Conservation (phyloP, 306 rosid genomes). For the Biancaea sappan region DNA sequence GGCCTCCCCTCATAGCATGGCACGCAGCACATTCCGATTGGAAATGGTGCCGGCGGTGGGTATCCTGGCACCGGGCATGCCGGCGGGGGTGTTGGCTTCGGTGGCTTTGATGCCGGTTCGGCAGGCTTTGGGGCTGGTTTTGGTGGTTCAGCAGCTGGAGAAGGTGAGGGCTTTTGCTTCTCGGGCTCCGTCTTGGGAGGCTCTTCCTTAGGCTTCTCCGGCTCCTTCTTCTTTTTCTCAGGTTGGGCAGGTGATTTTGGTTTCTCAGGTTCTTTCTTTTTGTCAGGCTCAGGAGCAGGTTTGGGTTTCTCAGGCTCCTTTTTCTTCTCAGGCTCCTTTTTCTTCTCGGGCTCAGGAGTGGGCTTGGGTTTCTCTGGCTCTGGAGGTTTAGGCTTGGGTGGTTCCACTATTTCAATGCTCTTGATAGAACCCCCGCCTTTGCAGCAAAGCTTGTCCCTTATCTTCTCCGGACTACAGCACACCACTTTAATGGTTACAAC, state of each 20-base stretch:
- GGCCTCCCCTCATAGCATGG: constrained; percentile 40
- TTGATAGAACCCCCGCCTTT: constrained; percentile 59
- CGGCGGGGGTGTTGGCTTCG: constrained; percentile 12
- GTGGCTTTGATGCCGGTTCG: neutral
- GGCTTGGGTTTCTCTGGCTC: too few species aligned
- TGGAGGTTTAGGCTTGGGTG: constrained; percentile 44
- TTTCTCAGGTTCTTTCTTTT: constrained; percentile 1
- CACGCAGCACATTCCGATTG: constrained; percentile 33
- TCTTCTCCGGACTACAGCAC: constrained; percentile 74
- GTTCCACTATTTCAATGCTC: constrained; percentile 66
- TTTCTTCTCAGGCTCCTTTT: too few species aligned
- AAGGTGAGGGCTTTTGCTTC: neutral
- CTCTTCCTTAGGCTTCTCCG: neutral
- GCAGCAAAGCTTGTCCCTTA: constrained; percentile 59
- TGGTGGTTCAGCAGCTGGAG: neutral
- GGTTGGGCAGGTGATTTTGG: neutral
- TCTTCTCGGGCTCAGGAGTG: too few species aligned
- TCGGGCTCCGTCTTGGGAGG: neutral
- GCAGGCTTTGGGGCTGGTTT: too few species aligned
- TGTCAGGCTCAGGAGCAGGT: neutral
- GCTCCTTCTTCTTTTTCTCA: neutral
- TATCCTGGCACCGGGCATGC: neutral
- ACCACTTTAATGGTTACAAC: constrained; percentile 67
- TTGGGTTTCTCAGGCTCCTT: neutral
- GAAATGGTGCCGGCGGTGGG: constrained; percentile 37